phyloP scores from a whole-genome alignment of 2,329 filamentous ascomycete species.

The Helotiales sp. region DNA sequence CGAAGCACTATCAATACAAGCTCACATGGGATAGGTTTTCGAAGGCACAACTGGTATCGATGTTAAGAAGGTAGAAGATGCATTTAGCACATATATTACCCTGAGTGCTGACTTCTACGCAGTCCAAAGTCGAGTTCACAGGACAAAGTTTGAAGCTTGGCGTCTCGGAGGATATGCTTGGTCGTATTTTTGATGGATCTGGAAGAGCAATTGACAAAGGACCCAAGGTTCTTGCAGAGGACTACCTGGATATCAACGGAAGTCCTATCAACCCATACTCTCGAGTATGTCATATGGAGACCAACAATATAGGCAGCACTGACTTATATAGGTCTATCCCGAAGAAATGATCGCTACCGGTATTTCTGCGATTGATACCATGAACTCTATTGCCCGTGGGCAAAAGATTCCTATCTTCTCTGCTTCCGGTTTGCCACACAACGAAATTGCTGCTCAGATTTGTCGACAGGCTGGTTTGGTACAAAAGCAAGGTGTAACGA shows the following conservation, averaged over 20 bases:
- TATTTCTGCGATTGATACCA: constrained; percentile 98
- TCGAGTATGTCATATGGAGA: constrained; percentile 60
- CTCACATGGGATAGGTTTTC: constrained; percentile 69
- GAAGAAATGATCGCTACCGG: constrained; percentile 99
- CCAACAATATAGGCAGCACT: background rate
- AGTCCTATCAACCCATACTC: constrained; percentile 98
- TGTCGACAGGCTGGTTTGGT: constrained; percentile 96
- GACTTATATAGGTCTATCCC: constrained; percentile 74
- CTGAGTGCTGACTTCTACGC: constrained; percentile 22
- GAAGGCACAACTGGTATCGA: constrained; percentile 97
- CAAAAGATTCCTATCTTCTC: constrained; percentile 99
- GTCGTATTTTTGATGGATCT: constrained; percentile 97
- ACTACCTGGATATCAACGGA: constrained; percentile 98
- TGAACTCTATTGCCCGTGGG: constrained; percentile 96
- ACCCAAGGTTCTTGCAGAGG: constrained; percentile 95
- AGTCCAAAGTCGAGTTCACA: constrained; percentile 97
- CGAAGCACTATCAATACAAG: constrained; percentile 2
- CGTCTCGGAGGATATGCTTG: constrained; percentile 99
- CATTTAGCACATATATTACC: background rate
- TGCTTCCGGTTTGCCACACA: constrained; percentile 95
- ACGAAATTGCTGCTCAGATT: constrained; percentile 98
- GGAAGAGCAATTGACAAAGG: constrained; percentile 98
- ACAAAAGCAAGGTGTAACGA: constrained; percentile 70
- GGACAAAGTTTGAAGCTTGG: constrained; percentile 97
- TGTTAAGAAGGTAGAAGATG: constrained; percentile 79